Percentiles rank a stretch among this genome's conserved stretches.
phyloP scores from a whole-genome alignment of 495 filamentous ascomycete genomes.

The Xylaria venustula region DNA sequence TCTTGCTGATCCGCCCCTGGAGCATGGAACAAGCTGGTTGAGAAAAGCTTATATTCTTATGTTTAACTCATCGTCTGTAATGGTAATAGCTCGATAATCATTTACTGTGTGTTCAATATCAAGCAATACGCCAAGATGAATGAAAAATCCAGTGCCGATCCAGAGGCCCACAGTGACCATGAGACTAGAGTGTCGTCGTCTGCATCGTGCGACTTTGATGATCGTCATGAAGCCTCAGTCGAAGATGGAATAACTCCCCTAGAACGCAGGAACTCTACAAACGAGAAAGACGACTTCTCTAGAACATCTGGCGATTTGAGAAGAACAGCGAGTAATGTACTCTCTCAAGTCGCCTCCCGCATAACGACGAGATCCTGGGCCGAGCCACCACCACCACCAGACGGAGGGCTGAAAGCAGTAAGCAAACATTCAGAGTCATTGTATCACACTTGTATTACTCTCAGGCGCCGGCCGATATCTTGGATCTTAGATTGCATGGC shows the following conservation, averaged over 20 bases:
- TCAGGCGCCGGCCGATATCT: too few relatives aligned
- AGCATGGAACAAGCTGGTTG: background rate
- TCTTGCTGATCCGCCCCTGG: background rate
- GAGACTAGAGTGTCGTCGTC: background rate
- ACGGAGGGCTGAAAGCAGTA: constrained; percentile 58
- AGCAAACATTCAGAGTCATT: background rate
- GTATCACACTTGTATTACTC: too few relatives aligned
- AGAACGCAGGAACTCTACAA: background rate
- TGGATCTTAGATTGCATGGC: too few relatives aligned
- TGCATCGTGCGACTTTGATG: background rate
- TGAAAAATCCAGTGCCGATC: background rate
- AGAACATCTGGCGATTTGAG: constrained; percentile 23
- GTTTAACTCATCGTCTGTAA: background rate
- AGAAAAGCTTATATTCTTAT: background rate
- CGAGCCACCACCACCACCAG: constrained; percentile 59
- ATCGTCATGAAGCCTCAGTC: background rate
- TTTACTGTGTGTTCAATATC: background rate
- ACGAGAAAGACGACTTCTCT: background rate
- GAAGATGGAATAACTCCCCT: background rate
- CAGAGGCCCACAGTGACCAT: background rate
- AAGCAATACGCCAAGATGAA: constrained; percentile 8
- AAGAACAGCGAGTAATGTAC: constrained; percentile 28
- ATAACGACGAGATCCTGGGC: constrained; percentile 46
- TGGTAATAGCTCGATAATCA: background rate
- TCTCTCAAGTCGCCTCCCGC: constrained; percentile 26